Evolutionary conservation across 441 rosid genomes (phyloP).

Genomic region (Gossypium davidsonii): DNA sequence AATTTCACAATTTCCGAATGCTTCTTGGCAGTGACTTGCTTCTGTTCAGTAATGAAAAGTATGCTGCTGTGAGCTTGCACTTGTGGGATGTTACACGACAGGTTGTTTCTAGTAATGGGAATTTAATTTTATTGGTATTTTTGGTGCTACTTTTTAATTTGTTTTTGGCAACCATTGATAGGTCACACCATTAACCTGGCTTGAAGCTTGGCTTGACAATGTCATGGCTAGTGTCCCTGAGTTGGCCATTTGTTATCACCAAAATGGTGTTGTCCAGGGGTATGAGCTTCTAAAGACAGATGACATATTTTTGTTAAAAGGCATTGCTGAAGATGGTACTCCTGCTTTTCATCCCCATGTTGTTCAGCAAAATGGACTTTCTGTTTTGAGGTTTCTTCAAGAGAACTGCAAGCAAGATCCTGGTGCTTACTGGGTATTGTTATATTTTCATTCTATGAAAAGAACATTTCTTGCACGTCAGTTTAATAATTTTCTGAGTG

Average conservation of each 20-base stretch:
- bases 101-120: slow-evolving; percentile 35
- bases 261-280: slow-evolving; percentile 85
- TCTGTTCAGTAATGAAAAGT: slow-evolving; percentile 85
- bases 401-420: slow-evolving; percentile 96
- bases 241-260: slow-evolving; percentile 90
- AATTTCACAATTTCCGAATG: slow-evolving; percentile 95
- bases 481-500: not conserved
- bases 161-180: slow-evolving; percentile 18
- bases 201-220: slow-evolving; percentile 97
- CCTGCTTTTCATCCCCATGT: slow-evolving; percentile 95
- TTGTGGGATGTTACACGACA: slow-evolving; percentile 77
- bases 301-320: slow-evolving; percentile 79
- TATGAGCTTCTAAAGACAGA: slow-evolving; percentile 93
- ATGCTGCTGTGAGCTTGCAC: slow-evolving; percentile 91
- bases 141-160: slow-evolving; percentile 9
- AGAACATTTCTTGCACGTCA: not conserved
- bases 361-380: slow-evolving; percentile 89
- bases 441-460: slow-evolving; percentile 11
- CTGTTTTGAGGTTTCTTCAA: slow-evolving; percentile 89
- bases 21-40: slow-evolving; percentile 93
- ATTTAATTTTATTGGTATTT: slow-evolving; percentile 8
- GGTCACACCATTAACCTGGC: slow-evolving; percentile 93
- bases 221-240: slow-evolving; percentile 98
- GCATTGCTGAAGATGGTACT: slow-evolving; percentile 83
- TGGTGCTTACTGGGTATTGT: slow-evolving; percentile 85